Percentiles rank a stretch among this genome's conserved stretches.
Evolutionary conservation across 805 yeast species (phyloP).

Genomic region (Cyberlindnera maritima): DNA sequence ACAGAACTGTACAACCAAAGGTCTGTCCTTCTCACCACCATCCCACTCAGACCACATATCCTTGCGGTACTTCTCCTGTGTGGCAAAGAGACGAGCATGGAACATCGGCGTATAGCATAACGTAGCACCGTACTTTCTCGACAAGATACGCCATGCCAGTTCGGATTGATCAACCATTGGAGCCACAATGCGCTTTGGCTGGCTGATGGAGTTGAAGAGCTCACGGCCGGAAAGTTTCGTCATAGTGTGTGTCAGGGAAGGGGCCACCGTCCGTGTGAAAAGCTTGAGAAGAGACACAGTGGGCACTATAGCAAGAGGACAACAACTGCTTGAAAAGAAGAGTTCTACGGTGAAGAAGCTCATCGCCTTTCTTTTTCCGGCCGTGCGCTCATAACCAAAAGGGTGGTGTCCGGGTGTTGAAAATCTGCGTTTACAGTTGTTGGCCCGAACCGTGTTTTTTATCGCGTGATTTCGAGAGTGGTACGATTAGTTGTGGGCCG

Average conservation of each 20-base stretch:
- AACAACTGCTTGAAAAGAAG: not conserved
- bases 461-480: not conserved
- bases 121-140: slow-evolving; percentile 88
- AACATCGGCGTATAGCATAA: slow-evolving; percentile 96
- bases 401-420: not conserved
- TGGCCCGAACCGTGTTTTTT: not conserved
- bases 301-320: not conserved
- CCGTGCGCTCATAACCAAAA: not conserved
- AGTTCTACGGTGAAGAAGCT: too few species aligned
- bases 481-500: too few species aligned
- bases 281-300: not conserved
- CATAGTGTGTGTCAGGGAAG: slow-evolving; percentile 9
- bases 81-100: slow-evolving; percentile 88
- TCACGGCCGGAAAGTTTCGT: slow-evolving; percentile 53
- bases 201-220: slow-evolving; percentile 64
- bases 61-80: slow-evolving; percentile 73
- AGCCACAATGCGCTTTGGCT: slow-evolving; percentile 84
- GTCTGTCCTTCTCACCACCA: slow-evolving; percentile 76
- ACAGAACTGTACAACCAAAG: slow-evolving; percentile 91
- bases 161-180: slow-evolving; percentile 99
- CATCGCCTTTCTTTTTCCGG: too few species aligned
- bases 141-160: slow-evolving; percentile 88
- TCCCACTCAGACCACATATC: slow-evolving; percentile 73
- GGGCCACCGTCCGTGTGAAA: not conserved
- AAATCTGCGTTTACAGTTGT: too few species aligned